Conservation (phyloP, 2,329 filamentous ascomycete species). For the Trematosphaeria pertusa region DNA sequence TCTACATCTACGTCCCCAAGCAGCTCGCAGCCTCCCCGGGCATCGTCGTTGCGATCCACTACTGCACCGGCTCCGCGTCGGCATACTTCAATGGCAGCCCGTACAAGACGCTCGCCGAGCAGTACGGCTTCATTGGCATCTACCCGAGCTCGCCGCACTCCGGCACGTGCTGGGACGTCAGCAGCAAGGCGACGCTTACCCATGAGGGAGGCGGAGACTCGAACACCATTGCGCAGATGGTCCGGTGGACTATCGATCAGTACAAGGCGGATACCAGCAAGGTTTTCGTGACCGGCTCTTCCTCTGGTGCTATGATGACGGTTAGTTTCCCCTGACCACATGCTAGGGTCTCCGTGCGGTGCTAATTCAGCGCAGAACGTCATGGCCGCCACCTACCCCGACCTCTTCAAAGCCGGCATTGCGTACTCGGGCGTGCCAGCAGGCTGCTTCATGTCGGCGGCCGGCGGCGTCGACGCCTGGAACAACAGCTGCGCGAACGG, state of each 20-base stretch:
- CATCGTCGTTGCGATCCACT: constrained; percentile 63
- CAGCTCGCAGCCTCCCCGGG: constrained; percentile 56
- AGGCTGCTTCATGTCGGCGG: constrained; percentile 59
- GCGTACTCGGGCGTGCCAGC: constrained; percentile 62
- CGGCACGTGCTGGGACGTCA: constrained; percentile 67
- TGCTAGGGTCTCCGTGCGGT: background rate
- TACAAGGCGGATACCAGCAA: constrained; percentile 60
- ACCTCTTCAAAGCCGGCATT: constrained; percentile 60
- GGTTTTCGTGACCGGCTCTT: constrained; percentile 63
- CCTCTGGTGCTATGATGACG: constrained; percentile 65
- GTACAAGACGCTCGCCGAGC: constrained; percentile 61
- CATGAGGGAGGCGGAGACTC: constrained; percentile 66
- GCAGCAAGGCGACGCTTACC: constrained; percentile 60
- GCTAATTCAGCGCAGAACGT: constrained; percentile 47
- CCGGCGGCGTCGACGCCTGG: constrained; percentile 56
- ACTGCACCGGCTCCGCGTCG: constrained; percentile 63
- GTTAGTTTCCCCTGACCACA: constrained; percentile 24
- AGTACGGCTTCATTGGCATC: constrained; percentile 67
- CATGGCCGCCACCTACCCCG: constrained; percentile 60
- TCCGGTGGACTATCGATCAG: constrained; percentile 59
- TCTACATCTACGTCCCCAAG: constrained; percentile 61
- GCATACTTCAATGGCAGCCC: constrained; percentile 58
- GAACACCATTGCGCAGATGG: constrained; percentile 66
- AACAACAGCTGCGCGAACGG: constrained; percentile 61
- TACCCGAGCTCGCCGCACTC: constrained; percentile 62